A percentile compares a stretch with the other conserved stretches of the same genome.
Evolutionary conservation across 78 protist species (phyloP).

Genomic region (Trichosphaerium sp.): DNA sequence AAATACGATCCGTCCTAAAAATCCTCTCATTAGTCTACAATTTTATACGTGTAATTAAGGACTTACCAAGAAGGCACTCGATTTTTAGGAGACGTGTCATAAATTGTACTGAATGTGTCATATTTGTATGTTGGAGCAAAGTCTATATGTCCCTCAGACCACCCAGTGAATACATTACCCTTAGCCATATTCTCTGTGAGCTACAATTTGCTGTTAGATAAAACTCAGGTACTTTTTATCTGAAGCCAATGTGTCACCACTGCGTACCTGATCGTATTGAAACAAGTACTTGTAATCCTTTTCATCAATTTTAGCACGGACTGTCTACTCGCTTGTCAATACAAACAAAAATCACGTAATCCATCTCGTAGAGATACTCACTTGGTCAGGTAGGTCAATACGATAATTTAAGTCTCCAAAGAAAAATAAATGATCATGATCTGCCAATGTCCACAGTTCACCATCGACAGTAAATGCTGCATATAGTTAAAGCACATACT

Average conservation of each 20-base stretch:
- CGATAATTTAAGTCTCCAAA: slow-evolving; percentile 87
- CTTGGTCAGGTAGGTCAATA: slow-evolving; percentile 42
- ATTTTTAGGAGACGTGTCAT: slow-evolving; percentile 62
- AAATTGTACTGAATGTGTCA: slow-evolving; percentile 52
- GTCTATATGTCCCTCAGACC: slow-evolving; percentile 59
- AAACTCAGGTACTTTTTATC: background rate
- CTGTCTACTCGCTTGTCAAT: background rate
- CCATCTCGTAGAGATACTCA: too few relatives aligned
- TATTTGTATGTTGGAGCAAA: slow-evolving; percentile 89
- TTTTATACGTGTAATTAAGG: background rate
- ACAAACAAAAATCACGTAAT: background rate
- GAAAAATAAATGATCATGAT: slow-evolving; percentile 66
- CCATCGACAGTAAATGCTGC: too few relatives aligned
- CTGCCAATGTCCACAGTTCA: too few relatives aligned
- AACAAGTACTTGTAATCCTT: slow-evolving; percentile 22
- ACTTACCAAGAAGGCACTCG: slow-evolving; percentile 84
- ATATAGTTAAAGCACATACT: too few relatives aligned
- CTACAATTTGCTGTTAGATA: slow-evolving; percentile 20
- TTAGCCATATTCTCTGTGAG: slow-evolving; percentile 5
- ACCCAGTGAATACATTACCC: slow-evolving; percentile 61
- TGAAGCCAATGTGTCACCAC: background rate
- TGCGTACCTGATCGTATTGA: slow-evolving; percentile 49
- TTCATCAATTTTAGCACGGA: slow-evolving; percentile 12
- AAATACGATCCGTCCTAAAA: slow-evolving; percentile 7
- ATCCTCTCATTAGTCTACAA: slow-evolving; percentile 9